Percentiles rank a stretch among this genome's conserved stretches.
phyloP scores from a whole-genome alignment of 2,329 filamentous ascomycete genomes.

The Tothia fuscella region DNA sequence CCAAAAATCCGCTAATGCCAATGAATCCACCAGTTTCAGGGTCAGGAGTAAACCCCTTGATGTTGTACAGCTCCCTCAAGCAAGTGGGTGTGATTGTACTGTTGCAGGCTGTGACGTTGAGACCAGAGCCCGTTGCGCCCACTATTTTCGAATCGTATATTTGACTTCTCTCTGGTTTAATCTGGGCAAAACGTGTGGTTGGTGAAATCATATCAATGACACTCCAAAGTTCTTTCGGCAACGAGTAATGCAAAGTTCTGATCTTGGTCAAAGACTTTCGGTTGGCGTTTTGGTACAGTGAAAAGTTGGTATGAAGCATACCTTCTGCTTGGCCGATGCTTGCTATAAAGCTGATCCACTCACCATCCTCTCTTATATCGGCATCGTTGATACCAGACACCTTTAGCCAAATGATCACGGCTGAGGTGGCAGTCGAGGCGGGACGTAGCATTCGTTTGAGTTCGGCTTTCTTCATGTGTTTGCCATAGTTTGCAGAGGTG shows the following conservation, averaged over 20 bases:
- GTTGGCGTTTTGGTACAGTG: slow-evolving; percentile 39
- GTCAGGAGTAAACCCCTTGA: slow-evolving; percentile 4
- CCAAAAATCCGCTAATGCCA: slow-evolving; percentile 5
- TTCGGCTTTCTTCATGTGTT: slow-evolving; percentile 50
- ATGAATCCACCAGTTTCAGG: background rate
- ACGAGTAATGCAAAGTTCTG: slow-evolving; percentile 47
- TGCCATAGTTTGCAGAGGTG: slow-evolving; percentile 45
- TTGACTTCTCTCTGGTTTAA: background rate
- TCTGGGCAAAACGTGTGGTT: slow-evolving; percentile 43
- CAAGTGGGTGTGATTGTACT: slow-evolving; percentile 8
- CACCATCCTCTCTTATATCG: slow-evolving; percentile 38
- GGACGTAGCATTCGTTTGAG: slow-evolving; percentile 44
- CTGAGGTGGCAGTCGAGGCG: slow-evolving; percentile 32
- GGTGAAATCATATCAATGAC: slow-evolving; percentile 53
- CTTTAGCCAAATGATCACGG: slow-evolving; percentile 45
- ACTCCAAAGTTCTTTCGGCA: slow-evolving; percentile 42
- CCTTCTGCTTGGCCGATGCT: slow-evolving; percentile 40
- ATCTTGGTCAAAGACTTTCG: slow-evolving; percentile 32
- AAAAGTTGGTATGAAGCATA: slow-evolving; percentile 47
- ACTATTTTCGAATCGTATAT: slow-evolving; percentile 24
- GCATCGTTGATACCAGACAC: slow-evolving; percentile 34
- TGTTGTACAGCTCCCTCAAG: slow-evolving; percentile 8
- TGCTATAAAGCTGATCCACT: slow-evolving; percentile 51
- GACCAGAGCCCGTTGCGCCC: slow-evolving; percentile 23
- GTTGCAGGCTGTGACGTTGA: slow-evolving; percentile 6